Evolutionary conservation across 768 basidiomycete species (phyloP), one percentile per base, ranked within the genome.

Genomic region (Pulveroboletus sp.): DNA sequence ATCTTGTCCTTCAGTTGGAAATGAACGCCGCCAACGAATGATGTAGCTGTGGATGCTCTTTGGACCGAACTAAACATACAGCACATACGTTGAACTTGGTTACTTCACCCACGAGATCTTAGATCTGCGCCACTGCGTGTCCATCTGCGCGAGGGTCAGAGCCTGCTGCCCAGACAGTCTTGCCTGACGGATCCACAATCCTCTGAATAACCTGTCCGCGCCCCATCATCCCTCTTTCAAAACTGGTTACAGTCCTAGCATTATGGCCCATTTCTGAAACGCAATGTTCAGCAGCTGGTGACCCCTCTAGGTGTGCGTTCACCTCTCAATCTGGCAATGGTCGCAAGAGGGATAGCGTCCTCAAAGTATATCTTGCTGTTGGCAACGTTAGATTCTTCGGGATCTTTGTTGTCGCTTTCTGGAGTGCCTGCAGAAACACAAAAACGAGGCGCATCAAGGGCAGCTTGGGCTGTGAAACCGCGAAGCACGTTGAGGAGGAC

Each of bases 381-480:
- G 39, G 68, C 75, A 49, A 81, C 76, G 4, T 84, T 83, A 0
- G 83, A 83, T 24, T 69, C 66, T 8, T 73, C 74, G 28, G 73
- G 21, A 21, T 21, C 66, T 31, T 71, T 69, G 21, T 69, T 73
- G 38, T 79, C 73, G 3, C 77, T 61, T 54, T 86, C 83, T 1
- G 89, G 86, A 49, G 76, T 77, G 24, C 87, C 89, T 15, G 91
- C 81, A 13, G 92, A 93, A 50, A 98, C 97, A 64, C 94, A 98
- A 73, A 98, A 96, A 13, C 95, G 83, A 8, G 94, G 95, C 0
- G 93, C 87, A 68, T 97, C 95, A 33, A 99, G 79, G 13, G 93
- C 89, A 4, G 89, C 82, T 70, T 99, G 96, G 0, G 83, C 78
- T 2, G 84, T 87, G 66, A 82, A 90, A 2, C 94, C 94, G 40